Evolutionary conservation across 306 rosid genomes (phyloP), one percentile per base, ranked within the genome.

Genomic region (Vachellia collinsii): DNA sequence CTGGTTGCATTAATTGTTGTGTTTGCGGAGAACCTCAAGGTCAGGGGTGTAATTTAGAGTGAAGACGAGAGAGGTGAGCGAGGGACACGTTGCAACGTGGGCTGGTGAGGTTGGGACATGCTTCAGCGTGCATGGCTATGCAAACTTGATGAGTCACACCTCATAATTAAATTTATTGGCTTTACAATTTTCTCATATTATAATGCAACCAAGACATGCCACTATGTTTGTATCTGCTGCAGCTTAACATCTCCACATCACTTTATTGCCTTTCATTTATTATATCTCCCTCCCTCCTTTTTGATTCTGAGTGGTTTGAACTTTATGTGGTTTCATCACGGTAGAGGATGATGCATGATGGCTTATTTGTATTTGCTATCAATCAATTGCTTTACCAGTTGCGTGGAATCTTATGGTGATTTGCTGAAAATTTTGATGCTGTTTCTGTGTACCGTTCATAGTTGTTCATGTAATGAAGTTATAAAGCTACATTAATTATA

Each of bases 51-150:
- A 4, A 78, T 85, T 85, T 85, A 85, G 79, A 63, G 72, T 54
- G 59, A 14, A 19, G 54, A 7, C 43, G 36, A 50, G 36, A 46
- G 38, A 29, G n/a, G 41, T 7, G 72, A 38, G 38, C 14, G 72
- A n/a, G 37, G 62, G 87, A 85, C 94, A 88, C 89, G 86, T 83
- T 3, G 41, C 23, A 14, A 3, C 11, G 74, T 64, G 0, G 70
- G 25, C 42, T 51, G 51, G 8, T 63, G 83, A 86, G 77, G 12
- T 38, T 73, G 38, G 13, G 89, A 84, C 94, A 88, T 48, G 85
- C 86, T 87, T 85, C 92, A 75, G 23, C 79, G 3, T 47, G 53
- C 53, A 47, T 47, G 53, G 53, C 54, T 69, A 38, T 65, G 34
- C 13, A 44, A 22, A 37, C 44, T 38, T 78, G 42, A 0, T 62